These are phyloP conservation scores for Pachysandra terminalis DNA, from an alignment of 164 flowering plant species.

Conservation along the genomic window DNA sequence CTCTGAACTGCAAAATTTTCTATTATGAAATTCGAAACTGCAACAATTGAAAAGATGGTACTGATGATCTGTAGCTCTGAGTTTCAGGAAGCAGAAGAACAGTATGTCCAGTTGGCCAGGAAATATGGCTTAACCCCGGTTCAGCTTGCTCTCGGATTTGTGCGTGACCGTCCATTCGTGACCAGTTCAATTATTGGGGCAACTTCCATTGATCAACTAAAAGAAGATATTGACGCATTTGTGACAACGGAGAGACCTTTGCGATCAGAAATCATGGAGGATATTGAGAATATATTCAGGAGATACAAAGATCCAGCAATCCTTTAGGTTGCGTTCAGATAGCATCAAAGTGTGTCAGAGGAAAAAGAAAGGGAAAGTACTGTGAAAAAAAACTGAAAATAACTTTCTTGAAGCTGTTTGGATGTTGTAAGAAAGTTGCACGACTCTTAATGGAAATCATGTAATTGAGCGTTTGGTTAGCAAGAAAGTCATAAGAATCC, in stretches of 20 bases:
- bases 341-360: neutral
- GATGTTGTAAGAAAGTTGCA: too few relatives aligned
- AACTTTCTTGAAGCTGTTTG: too few relatives aligned
- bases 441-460: too few relatives aligned
- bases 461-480: too few relatives aligned
- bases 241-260: conserved; percentile 67
- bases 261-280: conserved; percentile 61
- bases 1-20: neutral
- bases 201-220: conserved; percentile 77
- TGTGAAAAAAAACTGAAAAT: too few relatives aligned
- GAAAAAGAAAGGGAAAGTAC: too few relatives aligned
- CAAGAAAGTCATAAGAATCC: too few relatives aligned
- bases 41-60: neutral
- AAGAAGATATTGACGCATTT: conserved; percentile 78
- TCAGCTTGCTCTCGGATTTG: conserved; percentile 85
- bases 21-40: too few relatives aligned
- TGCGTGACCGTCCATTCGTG: conserved; percentile 82
- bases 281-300: conserved; percentile 58
- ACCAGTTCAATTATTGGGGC: conserved; percentile 95
- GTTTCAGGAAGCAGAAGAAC: conserved; percentile 76
- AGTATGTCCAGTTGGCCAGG: conserved; percentile 60
- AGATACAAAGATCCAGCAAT: conserved; percentile 79
- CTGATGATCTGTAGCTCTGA: conserved; percentile 6
- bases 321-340: conserved; percentile 32
- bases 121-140: conserved; percentile 70